A percentile compares a stretch with the other conserved stretches of the same genome.
Conservation (phyloP, 2,329 filamentous ascomycete species). For the Colletotrichum phormii region DNA sequence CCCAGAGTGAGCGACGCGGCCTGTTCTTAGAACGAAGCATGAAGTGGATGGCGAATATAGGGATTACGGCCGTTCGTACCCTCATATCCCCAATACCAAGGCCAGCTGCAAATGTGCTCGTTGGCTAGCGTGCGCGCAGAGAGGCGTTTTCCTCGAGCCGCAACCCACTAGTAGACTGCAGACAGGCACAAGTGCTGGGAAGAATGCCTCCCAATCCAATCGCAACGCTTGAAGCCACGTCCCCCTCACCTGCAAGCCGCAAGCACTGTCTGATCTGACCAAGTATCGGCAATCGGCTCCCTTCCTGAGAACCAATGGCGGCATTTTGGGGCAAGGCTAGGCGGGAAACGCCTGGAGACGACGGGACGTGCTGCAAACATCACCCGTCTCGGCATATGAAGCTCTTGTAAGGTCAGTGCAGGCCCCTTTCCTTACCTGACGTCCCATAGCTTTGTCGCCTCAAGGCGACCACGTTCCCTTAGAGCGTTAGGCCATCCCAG, state of each 20-base stretch:
- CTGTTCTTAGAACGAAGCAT: not conserved
- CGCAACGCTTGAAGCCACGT: slow-evolving; percentile 1
- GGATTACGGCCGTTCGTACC: not conserved
- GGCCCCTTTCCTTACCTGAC: not conserved
- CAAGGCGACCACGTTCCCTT: not conserved
- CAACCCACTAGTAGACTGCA: slow-evolving; percentile 8
- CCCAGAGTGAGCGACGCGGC: not conserved
- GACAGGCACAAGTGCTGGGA: slow-evolving; percentile 1
- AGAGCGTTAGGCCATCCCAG: not conserved
- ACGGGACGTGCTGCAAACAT: slow-evolving; percentile 25
- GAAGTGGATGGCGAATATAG: not conserved
- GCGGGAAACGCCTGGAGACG: not conserved
- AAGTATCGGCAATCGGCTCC: not conserved
- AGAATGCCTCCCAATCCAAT: slow-evolving; percentile 6
- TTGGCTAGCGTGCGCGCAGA: not conserved
- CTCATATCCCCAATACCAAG: not conserved
- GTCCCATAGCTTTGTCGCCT: not conserved
- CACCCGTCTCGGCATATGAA: slow-evolving; percentile 30
- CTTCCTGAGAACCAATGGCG: slow-evolving; percentile 3
- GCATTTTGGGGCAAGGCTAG: not conserved
- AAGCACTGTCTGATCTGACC: not conserved
- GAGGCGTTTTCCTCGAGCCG: slow-evolving; percentile 5
- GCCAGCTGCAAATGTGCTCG: not conserved
- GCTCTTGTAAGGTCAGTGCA: slow-evolving; percentile 7
- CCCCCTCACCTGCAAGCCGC: not conserved